phyloP scores from a whole-genome alignment of 805 yeast genomes.

The Myxozyma neotropica region DNA sequence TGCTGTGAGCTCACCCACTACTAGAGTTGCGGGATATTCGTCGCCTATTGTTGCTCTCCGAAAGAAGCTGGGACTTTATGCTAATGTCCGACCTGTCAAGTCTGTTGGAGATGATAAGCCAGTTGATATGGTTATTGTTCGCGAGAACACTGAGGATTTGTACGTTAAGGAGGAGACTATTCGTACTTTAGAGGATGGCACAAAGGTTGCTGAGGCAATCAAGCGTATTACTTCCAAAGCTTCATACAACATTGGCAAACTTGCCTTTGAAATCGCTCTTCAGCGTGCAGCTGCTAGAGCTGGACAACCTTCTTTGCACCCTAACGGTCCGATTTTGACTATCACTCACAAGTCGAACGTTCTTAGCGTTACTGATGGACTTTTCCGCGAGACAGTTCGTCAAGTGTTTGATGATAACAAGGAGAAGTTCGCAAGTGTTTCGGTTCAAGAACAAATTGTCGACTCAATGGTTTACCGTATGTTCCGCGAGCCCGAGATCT shows the following conservation, averaged over 20 bases:
- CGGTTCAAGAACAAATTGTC: conserved; percentile 91
- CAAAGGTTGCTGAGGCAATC: conserved; percentile 93
- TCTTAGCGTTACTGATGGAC: conserved; percentile 86
- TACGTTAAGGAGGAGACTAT: conserved; percentile 89
- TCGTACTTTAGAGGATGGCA: conserved; percentile 69
- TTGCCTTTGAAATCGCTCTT: conserved; percentile 89
- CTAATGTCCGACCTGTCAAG: conserved; percentile 97
- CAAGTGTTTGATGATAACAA: conserved; percentile 57
- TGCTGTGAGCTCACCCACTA: conserved; percentile 91
- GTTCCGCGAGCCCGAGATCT: conserved; percentile 97
- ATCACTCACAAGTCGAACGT: conserved; percentile 98
- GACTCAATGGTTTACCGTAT: conserved; percentile 99
- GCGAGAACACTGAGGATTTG: conserved; percentile 97
- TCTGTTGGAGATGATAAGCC: conserved; percentile 87
- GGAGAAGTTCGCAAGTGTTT: conserved; percentile 58
- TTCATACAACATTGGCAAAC: conserved; percentile 79
- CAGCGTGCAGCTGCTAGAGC: conserved; percentile 82
- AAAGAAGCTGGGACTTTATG: conserved; percentile 90
- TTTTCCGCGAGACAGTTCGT: conserved; percentile 86
- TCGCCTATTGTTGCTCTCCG: conserved; percentile 99
- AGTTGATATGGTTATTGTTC: conserved; percentile 95
- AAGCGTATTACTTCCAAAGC: conserved; percentile 93
- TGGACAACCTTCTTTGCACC: conserved; percentile 43
- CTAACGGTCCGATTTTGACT: conserved; percentile 72
- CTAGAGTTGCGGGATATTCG: conserved; percentile 93